Evolutionary conservation across 345 rosid genomes (phyloP).

Genomic region (Gossypium raimondii): DNA sequence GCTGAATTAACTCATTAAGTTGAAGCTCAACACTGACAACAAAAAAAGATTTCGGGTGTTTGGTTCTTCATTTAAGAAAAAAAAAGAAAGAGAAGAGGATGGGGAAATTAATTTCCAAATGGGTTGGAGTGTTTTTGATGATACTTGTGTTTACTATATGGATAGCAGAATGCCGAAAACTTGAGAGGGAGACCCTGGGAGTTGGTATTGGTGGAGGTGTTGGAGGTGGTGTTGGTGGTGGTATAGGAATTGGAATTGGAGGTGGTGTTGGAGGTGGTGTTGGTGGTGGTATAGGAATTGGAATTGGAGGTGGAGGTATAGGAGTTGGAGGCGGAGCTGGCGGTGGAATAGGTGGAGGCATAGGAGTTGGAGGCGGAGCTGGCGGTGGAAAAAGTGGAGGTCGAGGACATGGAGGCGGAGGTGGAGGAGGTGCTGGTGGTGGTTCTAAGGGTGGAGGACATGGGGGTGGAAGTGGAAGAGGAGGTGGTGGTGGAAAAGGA

Average conservation of each 20-base stretch:
- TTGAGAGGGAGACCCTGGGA: slow-evolving; percentile 18
- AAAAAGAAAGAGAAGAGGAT: background rate
- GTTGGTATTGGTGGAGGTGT: slow-evolving; percentile 6
- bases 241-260: background rate
- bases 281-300: background rate
- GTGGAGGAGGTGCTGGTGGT: slow-evolving; percentile 14
- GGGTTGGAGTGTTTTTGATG: slow-evolving; percentile 17
- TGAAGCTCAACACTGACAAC: background rate
- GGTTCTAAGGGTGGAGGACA: too few relatives aligned
- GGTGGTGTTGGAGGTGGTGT: slow-evolving; percentile 6
- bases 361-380: slow-evolving; percentile 13
- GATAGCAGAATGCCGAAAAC: slow-evolving; percentile 34
- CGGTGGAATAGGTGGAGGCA: background rate
- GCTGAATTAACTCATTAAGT: background rate
- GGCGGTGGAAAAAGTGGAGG: slow-evolving; percentile 10
- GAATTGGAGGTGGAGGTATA: background rate
- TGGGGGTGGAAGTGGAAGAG: too few relatives aligned
- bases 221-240: slow-evolving; percentile 15
- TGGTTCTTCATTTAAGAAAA: background rate
- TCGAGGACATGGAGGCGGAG: too few relatives aligned
- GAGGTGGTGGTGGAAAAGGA: too few relatives aligned
- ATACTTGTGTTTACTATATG: slow-evolving; percentile 29
- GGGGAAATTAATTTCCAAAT: slow-evolving; percentile 11
- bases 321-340: slow-evolving; percentile 18
- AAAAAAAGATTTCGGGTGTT: background rate